Evolutionary conservation across 768 basidiomycete species (phyloP).

Genomic region (Botryobasidium botryosum): DNA sequence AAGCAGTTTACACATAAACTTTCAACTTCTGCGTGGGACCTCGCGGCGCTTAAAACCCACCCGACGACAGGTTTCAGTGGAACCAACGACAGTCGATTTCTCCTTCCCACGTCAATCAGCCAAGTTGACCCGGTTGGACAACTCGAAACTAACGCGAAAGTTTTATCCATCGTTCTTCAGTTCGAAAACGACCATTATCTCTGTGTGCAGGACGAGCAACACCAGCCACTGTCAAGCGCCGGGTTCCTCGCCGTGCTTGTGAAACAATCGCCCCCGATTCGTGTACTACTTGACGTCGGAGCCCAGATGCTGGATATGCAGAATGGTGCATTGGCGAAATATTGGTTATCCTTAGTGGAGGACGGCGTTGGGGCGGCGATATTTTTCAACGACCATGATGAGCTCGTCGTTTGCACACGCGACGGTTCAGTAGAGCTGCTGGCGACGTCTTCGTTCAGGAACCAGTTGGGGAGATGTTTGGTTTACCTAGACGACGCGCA

Average conservation of each 20-base stretch:
- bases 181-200: conserved; percentile 15
- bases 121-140: conserved; percentile 26
- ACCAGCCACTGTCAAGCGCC: no score
- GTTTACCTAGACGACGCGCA: conserved; percentile 40
- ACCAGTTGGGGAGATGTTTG: conserved; percentile 24
- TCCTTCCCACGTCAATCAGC: conserved; percentile 22
- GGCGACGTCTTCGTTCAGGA: conserved; percentile 22
- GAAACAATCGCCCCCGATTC: conserved; percentile 15
- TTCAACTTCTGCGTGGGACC: conserved; percentile 35
- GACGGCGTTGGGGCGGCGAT: conserved; percentile 27
- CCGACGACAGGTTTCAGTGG: conserved; percentile 37
- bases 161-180: conserved; percentile 15
- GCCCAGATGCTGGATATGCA: conserved; percentile 38
- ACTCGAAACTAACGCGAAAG: conserved; percentile 30
- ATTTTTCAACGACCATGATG: conserved; percentile 27
- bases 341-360: conserved; percentile 28
- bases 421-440: conserved; percentile 24
- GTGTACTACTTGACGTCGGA: conserved; percentile 38
- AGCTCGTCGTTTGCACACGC: conserved; percentile 20
- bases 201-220: no score
- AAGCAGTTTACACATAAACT: conserved; percentile 31
- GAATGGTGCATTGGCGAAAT: conserved; percentile 25
- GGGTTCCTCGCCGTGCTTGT: neutral
- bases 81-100: conserved; percentile 29
- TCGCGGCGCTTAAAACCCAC: conserved; percentile 25